These are phyloP conservation scores for Sugiyamaella japonica DNA, from an alignment of 1,139 yeast species.

Conservation along the genomic window DNA sequence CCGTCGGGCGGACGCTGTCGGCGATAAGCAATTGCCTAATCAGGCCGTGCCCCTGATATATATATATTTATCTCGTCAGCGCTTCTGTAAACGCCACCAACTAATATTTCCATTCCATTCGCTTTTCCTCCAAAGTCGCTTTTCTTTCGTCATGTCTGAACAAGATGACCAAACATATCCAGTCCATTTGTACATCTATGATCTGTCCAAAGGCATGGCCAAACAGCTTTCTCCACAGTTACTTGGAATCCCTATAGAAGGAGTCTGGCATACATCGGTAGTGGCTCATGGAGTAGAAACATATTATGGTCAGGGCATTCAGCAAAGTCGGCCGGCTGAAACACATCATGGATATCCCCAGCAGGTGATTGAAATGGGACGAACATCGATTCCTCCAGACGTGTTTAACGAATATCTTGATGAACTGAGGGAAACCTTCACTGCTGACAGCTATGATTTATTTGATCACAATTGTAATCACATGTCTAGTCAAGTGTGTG, in stretches of 20 bases:
- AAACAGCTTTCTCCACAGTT: constrained; percentile 35
- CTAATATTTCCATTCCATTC: not conserved
- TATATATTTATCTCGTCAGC: not conserved
- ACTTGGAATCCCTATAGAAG: constrained; percentile 48
- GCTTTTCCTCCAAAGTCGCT: not conserved
- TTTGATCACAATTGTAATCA: constrained; percentile 72
- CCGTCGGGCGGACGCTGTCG: not conserved
- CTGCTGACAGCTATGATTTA: constrained; percentile 54
- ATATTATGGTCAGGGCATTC: constrained; percentile 63
- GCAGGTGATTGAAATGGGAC: constrained; percentile 56
- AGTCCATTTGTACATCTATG: constrained; percentile 65
- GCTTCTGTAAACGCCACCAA: not conserved
- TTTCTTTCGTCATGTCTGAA: constrained; percentile 14
- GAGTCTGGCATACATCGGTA: constrained; percentile 67
- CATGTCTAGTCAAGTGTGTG: constrained; percentile 57
- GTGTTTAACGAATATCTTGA: constrained; percentile 54
- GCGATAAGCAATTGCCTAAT: not conserved
- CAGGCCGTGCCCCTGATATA: not conserved
- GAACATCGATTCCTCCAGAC: constrained; percentile 53
- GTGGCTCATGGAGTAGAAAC: constrained; percentile 58
- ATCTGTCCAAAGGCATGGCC: constrained; percentile 54
- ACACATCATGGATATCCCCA: constrained; percentile 63
- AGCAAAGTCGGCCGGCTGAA: constrained; percentile 49
- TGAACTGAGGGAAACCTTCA: constrained; percentile 51
- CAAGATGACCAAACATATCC: constrained; percentile 26